A percentile compares a stretch with the other conserved stretches of the same genome.
Evolutionary conservation across 2,329 filamentous ascomycete genomes (phyloP).

Genomic region (Xylaria multiplex): DNA sequence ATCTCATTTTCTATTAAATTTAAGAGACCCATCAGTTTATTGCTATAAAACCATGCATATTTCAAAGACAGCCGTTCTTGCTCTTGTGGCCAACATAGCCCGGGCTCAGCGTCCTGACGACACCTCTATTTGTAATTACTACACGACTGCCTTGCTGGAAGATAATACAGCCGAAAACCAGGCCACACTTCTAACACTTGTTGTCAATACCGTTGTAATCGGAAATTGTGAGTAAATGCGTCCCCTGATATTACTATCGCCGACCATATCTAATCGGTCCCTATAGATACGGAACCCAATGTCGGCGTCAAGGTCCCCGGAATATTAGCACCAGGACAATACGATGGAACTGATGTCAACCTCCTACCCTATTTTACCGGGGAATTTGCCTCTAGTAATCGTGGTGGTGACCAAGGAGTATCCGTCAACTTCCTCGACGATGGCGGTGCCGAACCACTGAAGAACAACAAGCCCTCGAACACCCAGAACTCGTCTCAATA

Average conservation of each 20-base stretch:
- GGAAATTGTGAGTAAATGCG: conserved; percentile 61
- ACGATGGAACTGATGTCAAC: conserved; percentile 63
- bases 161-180: conserved; percentile 70
- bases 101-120: conserved; percentile 59
- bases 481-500: conserved; percentile 64
- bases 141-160: conserved; percentile 67
- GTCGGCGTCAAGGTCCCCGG: conserved; percentile 64
- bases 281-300: conserved; percentile 62
- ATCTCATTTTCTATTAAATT: neutral
- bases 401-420: conserved; percentile 55
- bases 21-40: neutral
- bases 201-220: conserved; percentile 72
- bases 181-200: conserved; percentile 62
- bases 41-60: conserved; percentile 43
- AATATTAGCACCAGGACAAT: conserved; percentile 63
- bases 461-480: conserved; percentile 65
- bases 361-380: conserved; percentile 70
- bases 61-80: conserved; percentile 41
- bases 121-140: conserved; percentile 70
- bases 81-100: conserved; percentile 43
- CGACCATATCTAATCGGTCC: conserved; percentile 19
- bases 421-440: conserved; percentile 70
- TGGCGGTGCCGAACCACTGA: conserved; percentile 65
- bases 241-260: neutral
- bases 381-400: conserved; percentile 63